A percentile compares a stretch with the other conserved stretches of the same genome.
These are phyloP conservation scores for Kregervanrija delftensis DNA, from an alignment of 805 yeast genomes.

Conservation along the genomic window DNA sequence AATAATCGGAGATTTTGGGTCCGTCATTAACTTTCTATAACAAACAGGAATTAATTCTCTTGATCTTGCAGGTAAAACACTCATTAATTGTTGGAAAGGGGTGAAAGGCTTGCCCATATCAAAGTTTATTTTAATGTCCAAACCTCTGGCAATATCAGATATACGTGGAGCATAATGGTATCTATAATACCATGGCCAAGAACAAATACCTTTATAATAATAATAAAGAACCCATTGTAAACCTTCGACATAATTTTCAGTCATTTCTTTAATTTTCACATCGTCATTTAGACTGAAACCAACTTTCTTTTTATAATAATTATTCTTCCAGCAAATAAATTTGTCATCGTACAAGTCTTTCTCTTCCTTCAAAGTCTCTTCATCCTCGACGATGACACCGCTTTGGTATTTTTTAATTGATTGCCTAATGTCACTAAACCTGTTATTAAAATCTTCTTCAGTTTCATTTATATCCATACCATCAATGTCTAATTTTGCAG, in stretches of 20 bases:
- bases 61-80: constrained; percentile 93
- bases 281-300: constrained; percentile 58
- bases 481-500: constrained; percentile 61
- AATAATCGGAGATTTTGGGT: constrained; percentile 74
- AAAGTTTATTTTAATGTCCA: constrained; percentile 56
- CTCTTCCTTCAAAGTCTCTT: constrained; percentile 41
- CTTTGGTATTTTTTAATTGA: constrained; percentile 58
- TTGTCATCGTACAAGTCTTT: constrained; percentile 65
- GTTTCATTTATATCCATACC: constrained; percentile 65
- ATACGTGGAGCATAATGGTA: constrained; percentile 94
- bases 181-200: constrained; percentile 93
- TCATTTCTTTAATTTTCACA: constrained; percentile 51
- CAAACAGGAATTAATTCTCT: constrained; percentile 67
- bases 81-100: constrained; percentile 96
- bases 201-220: constrained; percentile 83
- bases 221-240: constrained; percentile 94
- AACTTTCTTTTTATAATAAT: constrained; percentile 79
- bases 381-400: constrained; percentile 57
- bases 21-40: constrained; percentile 79
- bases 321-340: constrained; percentile 75
- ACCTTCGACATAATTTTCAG: constrained; percentile 86
- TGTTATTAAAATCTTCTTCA: constrained; percentile 53
- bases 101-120: constrained; percentile 71
- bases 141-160: constrained; percentile 74
- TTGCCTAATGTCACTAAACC: constrained; percentile 45